These are phyloP conservation scores for Malus hybrid DNA, from an alignment of 331 rosid genomes.

Conservation along the genomic window DNA sequence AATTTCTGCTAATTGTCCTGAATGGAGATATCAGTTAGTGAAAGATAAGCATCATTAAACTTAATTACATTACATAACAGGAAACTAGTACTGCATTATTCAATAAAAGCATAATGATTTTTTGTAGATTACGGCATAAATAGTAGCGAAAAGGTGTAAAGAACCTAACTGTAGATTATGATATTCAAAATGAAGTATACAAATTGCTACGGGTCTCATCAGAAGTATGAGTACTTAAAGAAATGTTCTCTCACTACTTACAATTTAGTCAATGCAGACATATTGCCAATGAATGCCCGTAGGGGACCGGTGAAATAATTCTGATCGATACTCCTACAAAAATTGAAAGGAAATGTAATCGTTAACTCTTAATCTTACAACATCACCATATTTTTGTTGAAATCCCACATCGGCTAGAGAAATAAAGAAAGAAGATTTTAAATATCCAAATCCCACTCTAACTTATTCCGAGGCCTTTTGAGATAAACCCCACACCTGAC, in stretches of 20 bases:
- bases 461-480: too few species aligned
- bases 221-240: background rate
- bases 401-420: too few species aligned
- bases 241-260: slow-evolving; percentile 18
- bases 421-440: too few species aligned
- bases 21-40: background rate
- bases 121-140: too few species aligned
- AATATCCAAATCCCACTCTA: too few species aligned
- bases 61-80: too few species aligned
- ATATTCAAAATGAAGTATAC: background rate
- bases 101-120: too few species aligned
- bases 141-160: too few species aligned
- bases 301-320: slow-evolving; percentile 59
- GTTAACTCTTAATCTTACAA: background rate
- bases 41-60: background rate
- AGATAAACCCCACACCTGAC: too few species aligned
- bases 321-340: slow-evolving; percentile 40
- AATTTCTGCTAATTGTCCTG: slow-evolving; percentile 16
- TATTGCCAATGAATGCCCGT: slow-evolving; percentile 52
- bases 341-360: background rate
- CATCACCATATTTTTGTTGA: too few species aligned
- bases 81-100: too few species aligned
- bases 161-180: background rate
- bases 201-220: too few species aligned
- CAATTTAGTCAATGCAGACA: slow-evolving; percentile 42